Evolutionary conservation across 768 basidiomycete genomes (phyloP).

Genomic region (Podaxis carcinomalis): DNA sequence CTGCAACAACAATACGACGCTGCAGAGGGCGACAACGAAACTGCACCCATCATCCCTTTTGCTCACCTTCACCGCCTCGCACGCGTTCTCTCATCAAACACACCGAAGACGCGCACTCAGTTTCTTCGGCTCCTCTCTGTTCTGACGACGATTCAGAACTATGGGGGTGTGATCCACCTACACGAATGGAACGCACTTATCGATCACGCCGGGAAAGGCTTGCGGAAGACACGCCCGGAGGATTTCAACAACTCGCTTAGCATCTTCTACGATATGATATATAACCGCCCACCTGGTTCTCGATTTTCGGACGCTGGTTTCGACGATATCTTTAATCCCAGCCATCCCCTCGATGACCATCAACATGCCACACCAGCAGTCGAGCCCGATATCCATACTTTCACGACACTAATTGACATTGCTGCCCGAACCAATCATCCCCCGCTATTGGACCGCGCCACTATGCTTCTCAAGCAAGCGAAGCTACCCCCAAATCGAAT

Average conservation of each 20-base stretch:
- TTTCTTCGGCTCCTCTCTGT: slow-evolving; percentile 71
- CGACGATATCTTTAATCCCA: slow-evolving; percentile 4
- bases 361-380: slow-evolving; percentile 17
- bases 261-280: slow-evolving; percentile 59
- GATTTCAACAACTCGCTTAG: slow-evolving; percentile 60
- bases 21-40: slow-evolving; percentile 16
- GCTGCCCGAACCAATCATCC: slow-evolving; percentile 49
- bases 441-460: slow-evolving; percentile 43
- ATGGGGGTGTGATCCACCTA: slow-evolving; percentile 49
- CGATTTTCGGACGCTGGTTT: slow-evolving; percentile 11
- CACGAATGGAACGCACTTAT: slow-evolving; percentile 80
- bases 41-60: slow-evolving; percentile 28
- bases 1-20: slow-evolving; percentile 15
- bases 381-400: slow-evolving; percentile 63
- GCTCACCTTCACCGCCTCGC: slow-evolving; percentile 58
- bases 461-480: slow-evolving; percentile 48
- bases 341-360: slow-evolving; percentile 3
- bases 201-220: slow-evolving; percentile 61
- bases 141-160: slow-evolving; percentile 48
- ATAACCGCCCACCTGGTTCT: slow-evolving; percentile 37
- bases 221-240: slow-evolving; percentile 49
- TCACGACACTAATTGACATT: slow-evolving; percentile 61
- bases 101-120: slow-evolving; percentile 52
- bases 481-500: slow-evolving; percentile 54
- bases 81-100: slow-evolving; percentile 49